Evolutionary conservation across 225 moss, liverwort and hornwort genomes (phyloP).

Genomic region (Lunularia cruciata): DNA sequence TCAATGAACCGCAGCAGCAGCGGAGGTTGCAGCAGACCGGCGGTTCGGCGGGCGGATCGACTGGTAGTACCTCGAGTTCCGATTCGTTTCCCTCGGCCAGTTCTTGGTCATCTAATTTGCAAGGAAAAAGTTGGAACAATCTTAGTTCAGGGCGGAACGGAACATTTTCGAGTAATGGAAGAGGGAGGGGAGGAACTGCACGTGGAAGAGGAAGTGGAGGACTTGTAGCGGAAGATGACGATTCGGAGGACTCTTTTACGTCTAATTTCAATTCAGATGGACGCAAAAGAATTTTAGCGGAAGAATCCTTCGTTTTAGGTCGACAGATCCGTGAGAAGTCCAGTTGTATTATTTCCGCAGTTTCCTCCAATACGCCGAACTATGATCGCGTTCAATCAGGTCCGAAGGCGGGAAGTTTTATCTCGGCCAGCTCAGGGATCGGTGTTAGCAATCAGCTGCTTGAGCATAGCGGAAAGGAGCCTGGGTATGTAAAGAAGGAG

Average conservation of each 20-base stretch:
- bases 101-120: constrained; percentile 35
- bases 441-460: constrained; percentile 4
- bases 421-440: constrained; percentile 7
- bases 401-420: too few species aligned
- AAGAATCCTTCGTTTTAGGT: too few species aligned
- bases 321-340: too few species aligned
- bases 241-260: too few species aligned
- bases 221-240: background rate
- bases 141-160: constrained; percentile 7
- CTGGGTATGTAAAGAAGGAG: constrained; percentile 2
- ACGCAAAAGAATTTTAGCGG: too few species aligned
- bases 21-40: background rate
- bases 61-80: constrained; percentile 17
- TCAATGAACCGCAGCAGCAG: background rate
- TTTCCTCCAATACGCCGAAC: background rate
- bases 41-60: too few species aligned
- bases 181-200: background rate
- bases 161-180: constrained; percentile 28
- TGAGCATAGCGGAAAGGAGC: background rate
- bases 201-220: background rate
- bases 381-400: constrained; percentile 15
- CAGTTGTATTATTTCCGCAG: too few species aligned
- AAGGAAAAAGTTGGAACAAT: constrained; percentile 8
- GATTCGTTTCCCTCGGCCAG: constrained; percentile 24
- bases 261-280: too few species aligned